Evolutionary conservation across 495 filamentous ascomycete genomes (phyloP), one percentile per base, ranked within the genome.

Genomic region (Alectoria sarmentosa): DNA sequence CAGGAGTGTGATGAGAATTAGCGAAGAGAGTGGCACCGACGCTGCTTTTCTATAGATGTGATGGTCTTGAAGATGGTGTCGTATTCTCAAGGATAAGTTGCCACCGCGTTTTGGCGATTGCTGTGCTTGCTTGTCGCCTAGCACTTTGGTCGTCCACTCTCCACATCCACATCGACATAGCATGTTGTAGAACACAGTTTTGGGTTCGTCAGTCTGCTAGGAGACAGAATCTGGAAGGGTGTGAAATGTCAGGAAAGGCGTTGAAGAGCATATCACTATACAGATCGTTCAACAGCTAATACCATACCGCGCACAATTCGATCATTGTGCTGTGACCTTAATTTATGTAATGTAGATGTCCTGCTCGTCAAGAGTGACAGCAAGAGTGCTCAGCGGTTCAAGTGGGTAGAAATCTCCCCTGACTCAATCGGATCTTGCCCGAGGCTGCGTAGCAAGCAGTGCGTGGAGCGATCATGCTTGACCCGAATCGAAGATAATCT

Each of bases 91-190:
- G 62, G 38, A 46, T 64, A 64, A 26, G 17, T 19, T 11, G n/a
- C 34, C 28, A 46, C 58, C 21, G 48, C 48, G 9, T 11, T 26
- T 60, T n/a, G n/a, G 39, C 46, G 28, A 19, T 38, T n/a, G 6
- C 23, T 65, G 32, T 30, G 34, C 30, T 44, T 57, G 34, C 14
- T 55, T 9, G 17, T 55, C 30, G 52, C 30, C 17, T 55, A 21
- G 28, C 15, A 34, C 28, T 55, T 32, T 55, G 3, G n/a, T 74
- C 76, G 76, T 41, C 74, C 67, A 63, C 66, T 74, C 74, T 83
- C n/a, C 11, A n/a, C 42, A 15, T 23, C 5, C 21, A 26, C 19
- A 14, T 42, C 6, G 14, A 17, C 15, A 36, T 44, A 19, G 28
- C 21, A 64, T 41, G 28, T 21, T 58, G 15, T 32, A 21, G 38